Evolutionary conservation across 2,329 filamentous ascomycete species (phyloP).

Genomic region (Diaporthe longicolla): DNA sequence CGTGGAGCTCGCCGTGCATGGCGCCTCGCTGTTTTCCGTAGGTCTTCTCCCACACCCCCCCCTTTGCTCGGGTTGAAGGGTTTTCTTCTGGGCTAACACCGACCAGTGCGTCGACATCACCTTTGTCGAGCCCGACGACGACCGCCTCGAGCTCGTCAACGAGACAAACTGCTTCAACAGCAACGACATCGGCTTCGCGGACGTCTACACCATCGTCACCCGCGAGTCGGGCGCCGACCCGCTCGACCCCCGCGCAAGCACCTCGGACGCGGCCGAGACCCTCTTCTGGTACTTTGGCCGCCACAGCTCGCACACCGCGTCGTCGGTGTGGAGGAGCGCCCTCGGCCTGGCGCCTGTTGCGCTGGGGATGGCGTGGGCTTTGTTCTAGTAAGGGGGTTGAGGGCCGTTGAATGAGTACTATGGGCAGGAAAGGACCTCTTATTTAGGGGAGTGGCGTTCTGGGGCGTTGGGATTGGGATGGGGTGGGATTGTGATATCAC

Average conservation of each 20-base stretch:
- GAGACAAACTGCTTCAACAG: constrained; percentile 91
- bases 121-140: constrained; percentile 83
- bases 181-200: constrained; percentile 80
- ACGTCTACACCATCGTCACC: constrained; percentile 79
- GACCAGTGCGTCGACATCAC: constrained; percentile 98
- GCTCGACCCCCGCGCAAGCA: constrained; percentile 37
- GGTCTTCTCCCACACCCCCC: constrained; percentile 49
- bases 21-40: constrained; percentile 86
- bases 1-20: constrained; percentile 86
- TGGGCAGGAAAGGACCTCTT: too few relatives aligned
- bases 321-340: constrained; percentile 49
- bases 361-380: constrained; percentile 55
- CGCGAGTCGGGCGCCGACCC: constrained; percentile 56
- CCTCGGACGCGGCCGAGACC: constrained; percentile 48
- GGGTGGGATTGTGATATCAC: constrained; percentile 31
- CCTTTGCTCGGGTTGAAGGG: too few relatives aligned
- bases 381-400: neutral
- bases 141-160: constrained; percentile 78
- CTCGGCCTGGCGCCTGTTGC: constrained; percentile 60
- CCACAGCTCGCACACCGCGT: constrained; percentile 41
- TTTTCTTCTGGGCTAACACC: too few relatives aligned
- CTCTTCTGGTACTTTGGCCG: constrained; percentile 48
- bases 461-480: neutral
- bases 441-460: constrained; percentile 15
- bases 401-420: too few relatives aligned